Evolutionary conservation across 169 alveolate genomes (phyloP), one percentile per base, ranked within the genome.

Genomic region (Cryptosporidium andersoni): DNA sequence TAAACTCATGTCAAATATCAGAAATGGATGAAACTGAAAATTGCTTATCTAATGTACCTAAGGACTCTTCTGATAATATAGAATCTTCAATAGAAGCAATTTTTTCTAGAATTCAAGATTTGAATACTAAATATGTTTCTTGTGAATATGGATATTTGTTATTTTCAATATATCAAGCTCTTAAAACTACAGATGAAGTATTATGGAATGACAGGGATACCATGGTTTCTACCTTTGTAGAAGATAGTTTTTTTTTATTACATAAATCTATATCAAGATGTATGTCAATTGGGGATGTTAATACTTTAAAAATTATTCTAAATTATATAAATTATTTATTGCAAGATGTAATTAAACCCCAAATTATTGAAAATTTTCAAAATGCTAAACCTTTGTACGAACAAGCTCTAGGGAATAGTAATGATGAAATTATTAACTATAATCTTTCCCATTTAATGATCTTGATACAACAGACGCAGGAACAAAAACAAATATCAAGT

Each of bases 171-270:
- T 48, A 58, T 39, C 85, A 74, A 25, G 85, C 85, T 1, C 67
- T 74, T 14, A 74, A 74, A 43, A 4, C 12, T 2, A 74, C 85
- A 11, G 85, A 74, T 42, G 85, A 74, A 25, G 45, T 74, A 55
- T 40, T 63, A 2, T 74, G 85, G 85, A 60, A 74, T 14, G 85
- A 74, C 51, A 58, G 60, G 43, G 85, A 74, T 25, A 55, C 43
- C n/a, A 36, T 74, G 55, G 60, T 56, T 14, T 74, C 85, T 58
- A 74, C 85, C n/a, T 62, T 74, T 34, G 68, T 74, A 8, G 85
- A 74, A 16, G 85, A 74, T 25, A 51, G 43, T 34, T 74, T 74
- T 55, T 74, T 74, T 45, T 62, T 74, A 14, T 60, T 74, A n/a
- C 67, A 74, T 48, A 74, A 74, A 58, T 58, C 85, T 40, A n/a